These are phyloP conservation scores for Aspergillus tanneri DNA, from an alignment of 2,329 filamentous ascomycete species.

Conservation along the genomic window DNA sequence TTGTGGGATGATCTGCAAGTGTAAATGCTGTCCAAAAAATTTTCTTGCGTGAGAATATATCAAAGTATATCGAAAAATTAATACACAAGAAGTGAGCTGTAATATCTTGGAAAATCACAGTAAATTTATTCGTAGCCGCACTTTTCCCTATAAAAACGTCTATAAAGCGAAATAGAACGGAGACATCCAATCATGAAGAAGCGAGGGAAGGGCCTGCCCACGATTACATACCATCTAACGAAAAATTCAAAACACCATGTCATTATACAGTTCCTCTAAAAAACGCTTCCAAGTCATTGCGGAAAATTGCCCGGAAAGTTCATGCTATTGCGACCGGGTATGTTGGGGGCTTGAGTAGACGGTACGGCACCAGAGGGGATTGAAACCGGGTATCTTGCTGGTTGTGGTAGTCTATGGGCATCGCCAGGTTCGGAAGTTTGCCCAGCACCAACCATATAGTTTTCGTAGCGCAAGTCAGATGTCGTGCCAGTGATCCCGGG, in stretches of 20 bases:
- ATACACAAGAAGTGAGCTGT: no score
- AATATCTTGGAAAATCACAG: no score
- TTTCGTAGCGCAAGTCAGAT: slow-evolving; percentile 14
- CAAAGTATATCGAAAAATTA: no score
- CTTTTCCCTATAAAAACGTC: no score
- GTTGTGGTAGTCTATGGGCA: slow-evolving; percentile 7
- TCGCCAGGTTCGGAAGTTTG: slow-evolving; percentile 14
- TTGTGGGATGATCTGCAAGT: no score
- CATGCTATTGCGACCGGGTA: slow-evolving; percentile 11
- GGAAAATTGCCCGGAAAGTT: slow-evolving; percentile 16
- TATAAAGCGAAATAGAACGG: no score
- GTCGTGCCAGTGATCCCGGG: slow-evolving; percentile 17
- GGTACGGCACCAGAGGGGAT: slow-evolving; percentile 8
- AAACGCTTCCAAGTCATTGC: neutral
- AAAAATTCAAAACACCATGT: neutral
- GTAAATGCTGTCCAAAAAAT: no score
- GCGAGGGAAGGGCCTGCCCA: neutral
- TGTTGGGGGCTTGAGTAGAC: slow-evolving; percentile 6
- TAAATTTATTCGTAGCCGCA: no score
- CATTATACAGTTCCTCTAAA: slow-evolving; percentile 1
- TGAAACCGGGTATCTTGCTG: slow-evolving; percentile 7
- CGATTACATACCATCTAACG: neutral
- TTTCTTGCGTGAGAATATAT: no score
- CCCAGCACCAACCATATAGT: slow-evolving; percentile 7
- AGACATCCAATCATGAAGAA: no score